Conservation (phyloP, 768 basidiomycete genomes). For the Boletus rubescentipes region DNA sequence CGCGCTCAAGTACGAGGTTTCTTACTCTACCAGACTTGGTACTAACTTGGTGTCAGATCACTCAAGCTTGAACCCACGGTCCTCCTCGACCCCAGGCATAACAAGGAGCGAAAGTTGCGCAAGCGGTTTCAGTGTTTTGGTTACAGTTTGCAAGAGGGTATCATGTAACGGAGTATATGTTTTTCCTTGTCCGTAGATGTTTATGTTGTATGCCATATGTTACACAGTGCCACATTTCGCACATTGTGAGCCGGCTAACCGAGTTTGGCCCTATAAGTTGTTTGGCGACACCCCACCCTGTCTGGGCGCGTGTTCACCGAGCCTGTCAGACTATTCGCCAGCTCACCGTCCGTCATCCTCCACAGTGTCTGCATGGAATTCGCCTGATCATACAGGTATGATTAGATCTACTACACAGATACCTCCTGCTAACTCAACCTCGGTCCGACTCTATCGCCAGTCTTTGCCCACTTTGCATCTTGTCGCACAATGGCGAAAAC, state of each 20-base stretch:
- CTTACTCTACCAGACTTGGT: neutral
- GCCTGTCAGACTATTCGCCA: neutral
- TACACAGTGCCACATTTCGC: constrained; percentile 24
- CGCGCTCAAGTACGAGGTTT: constrained; percentile 19
- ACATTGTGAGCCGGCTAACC: constrained; percentile 25
- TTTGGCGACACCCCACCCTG: constrained; percentile 19
- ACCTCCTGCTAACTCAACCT: constrained; percentile 4
- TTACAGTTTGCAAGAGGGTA: constrained; percentile 12
- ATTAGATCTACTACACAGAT: constrained; percentile 1
- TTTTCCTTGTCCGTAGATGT: too few relatives aligned
- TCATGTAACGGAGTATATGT: constrained; percentile 20
- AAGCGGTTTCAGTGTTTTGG: constrained; percentile 12
- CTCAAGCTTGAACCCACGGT: constrained; percentile 27
- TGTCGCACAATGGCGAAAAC: constrained; percentile 64
- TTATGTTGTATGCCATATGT: constrained; percentile 9
- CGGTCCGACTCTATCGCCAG: constrained; percentile 6
- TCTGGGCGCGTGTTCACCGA: constrained; percentile 7
- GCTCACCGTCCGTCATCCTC: neutral
- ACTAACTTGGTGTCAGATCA: constrained; percentile 20
- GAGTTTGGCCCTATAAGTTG: constrained; percentile 7
- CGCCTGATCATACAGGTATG: constrained; percentile 26
- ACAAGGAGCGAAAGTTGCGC: neutral
- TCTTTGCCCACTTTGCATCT: constrained; percentile 21
- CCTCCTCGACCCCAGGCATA: constrained; percentile 18
- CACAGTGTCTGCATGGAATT: constrained; percentile 29